Conservation (phyloP, 345 rosid species). For the Theobroma cacao region DNA sequence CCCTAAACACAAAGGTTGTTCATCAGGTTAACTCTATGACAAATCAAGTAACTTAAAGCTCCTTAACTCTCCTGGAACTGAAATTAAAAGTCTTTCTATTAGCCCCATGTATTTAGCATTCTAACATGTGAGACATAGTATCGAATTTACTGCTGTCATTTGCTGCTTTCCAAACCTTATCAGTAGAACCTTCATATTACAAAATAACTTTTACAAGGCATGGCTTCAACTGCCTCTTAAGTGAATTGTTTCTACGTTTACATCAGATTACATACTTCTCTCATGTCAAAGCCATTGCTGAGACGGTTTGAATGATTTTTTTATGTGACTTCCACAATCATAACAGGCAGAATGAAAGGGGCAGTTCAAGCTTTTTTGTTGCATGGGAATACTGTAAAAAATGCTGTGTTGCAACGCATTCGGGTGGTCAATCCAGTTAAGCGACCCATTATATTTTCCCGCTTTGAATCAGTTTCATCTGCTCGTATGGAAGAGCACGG, state of each 20-base stretch:
- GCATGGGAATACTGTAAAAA: slow-evolving; percentile 55
- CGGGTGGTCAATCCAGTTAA: slow-evolving; percentile 58
- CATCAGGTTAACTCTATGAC: not conserved
- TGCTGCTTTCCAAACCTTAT: too few relatives aligned
- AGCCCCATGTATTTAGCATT: not conserved
- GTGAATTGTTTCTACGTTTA: not conserved
- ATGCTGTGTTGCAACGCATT: slow-evolving; percentile 49
- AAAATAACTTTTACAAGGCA: too few relatives aligned
- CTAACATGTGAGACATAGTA: too few relatives aligned
- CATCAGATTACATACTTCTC: not conserved
- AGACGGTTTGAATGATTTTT: not conserved
- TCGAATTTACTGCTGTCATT: too few relatives aligned
- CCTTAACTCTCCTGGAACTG: not conserved
- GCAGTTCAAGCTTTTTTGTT: slow-evolving; percentile 39
- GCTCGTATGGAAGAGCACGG: slow-evolving; percentile 88
- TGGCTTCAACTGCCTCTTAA: not conserved
- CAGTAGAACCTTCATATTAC: too few relatives aligned
- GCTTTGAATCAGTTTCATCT: slow-evolving; percentile 55
- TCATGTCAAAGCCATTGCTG: not conserved
- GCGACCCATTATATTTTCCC: slow-evolving; percentile 45
- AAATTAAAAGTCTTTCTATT: not conserved
- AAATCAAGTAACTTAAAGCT: not conserved
- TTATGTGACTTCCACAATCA: not conserved
- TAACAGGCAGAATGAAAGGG: slow-evolving; percentile 61
- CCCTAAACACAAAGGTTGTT: not conserved